Conservation (phyloP, 352 stramenopile genomes). For the Globisporangium rhizosaccharum region DNA sequence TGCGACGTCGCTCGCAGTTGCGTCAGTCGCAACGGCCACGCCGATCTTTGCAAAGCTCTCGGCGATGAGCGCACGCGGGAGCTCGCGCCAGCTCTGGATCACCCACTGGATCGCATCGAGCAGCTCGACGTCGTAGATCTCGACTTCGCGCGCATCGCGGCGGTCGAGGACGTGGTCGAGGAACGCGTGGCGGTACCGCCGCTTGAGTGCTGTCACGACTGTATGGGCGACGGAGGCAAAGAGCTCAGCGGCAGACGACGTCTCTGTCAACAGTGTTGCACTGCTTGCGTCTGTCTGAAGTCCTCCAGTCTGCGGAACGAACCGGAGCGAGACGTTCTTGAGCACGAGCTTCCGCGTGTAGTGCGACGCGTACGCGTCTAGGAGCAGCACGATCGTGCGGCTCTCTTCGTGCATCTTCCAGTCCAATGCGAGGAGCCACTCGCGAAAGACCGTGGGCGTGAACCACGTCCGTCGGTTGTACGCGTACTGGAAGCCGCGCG, state of each 20-base stretch:
- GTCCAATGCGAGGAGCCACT: slow-evolving; percentile 74
- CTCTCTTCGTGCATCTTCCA: slow-evolving; percentile 73
- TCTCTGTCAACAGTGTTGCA: slow-evolving; percentile 17
- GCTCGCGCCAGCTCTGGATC: slow-evolving; percentile 40
- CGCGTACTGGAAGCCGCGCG: slow-evolving; percentile 46
- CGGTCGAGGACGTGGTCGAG: slow-evolving; percentile 41
- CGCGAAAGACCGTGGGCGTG: slow-evolving; percentile 65
- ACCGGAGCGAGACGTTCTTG: slow-evolving; percentile 63
- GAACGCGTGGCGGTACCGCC: slow-evolving; percentile 47
- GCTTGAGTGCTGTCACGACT: slow-evolving; percentile 46
- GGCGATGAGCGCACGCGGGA: slow-evolving; percentile 46
- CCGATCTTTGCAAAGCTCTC: slow-evolving; percentile 38
- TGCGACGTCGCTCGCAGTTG: not conserved
- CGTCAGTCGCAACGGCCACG: slow-evolving; percentile 9
- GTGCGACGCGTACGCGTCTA: slow-evolving; percentile 52
- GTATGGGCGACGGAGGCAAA: slow-evolving; percentile 34
- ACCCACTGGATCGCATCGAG: slow-evolving; percentile 62
- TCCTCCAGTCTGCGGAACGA: slow-evolving; percentile 11
- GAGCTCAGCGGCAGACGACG: slow-evolving; percentile 19
- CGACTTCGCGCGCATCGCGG: slow-evolving; percentile 25
- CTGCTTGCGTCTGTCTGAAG: no score
- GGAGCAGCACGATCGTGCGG: slow-evolving; percentile 59
- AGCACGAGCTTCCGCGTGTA: slow-evolving; percentile 52
- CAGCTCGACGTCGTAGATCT: slow-evolving; percentile 38
- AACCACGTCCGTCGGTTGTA: slow-evolving; percentile 72